phyloP scores from a whole-genome alignment of 352 stramenopile species.

The Phytophthora litchii region DNA sequence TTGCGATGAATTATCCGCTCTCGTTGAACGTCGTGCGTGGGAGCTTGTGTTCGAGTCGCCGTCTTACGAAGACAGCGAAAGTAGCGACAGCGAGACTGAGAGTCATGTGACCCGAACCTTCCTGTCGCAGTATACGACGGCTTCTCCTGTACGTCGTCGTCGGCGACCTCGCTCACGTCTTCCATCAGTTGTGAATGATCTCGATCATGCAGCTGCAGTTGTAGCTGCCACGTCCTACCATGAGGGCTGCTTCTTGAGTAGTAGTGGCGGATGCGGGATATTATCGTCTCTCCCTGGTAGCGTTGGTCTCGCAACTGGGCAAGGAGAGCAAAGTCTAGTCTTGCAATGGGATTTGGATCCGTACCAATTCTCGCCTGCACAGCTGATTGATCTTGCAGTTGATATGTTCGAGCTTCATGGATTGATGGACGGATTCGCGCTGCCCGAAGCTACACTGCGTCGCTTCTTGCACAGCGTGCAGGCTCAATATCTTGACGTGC shows the following conservation, averaged over 20 bases:
- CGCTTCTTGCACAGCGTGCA: conserved; percentile 74
- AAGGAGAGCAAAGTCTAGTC: conserved; percentile 21
- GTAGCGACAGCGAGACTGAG: conserved; percentile 45
- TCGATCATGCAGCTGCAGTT: conserved; percentile 43
- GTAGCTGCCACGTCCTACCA: conserved; percentile 43
- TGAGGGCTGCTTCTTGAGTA: conserved; percentile 43
- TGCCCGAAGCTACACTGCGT: conserved; percentile 61
- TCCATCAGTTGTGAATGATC: conserved; percentile 34
- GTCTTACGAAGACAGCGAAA: conserved; percentile 46
- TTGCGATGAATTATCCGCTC: conserved; percentile 59
- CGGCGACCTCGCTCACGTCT: conserved; percentile 36
- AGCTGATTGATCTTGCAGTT: conserved; percentile 70
- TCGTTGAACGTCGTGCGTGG: conserved; percentile 73
- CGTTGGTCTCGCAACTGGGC: conserved; percentile 12
- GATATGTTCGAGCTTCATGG: conserved; percentile 80
- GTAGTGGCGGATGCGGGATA: conserved; percentile 22
- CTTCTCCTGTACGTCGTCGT: conserved; percentile 42
- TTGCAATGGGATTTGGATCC: conserved; percentile 66
- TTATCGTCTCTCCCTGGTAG: conserved; percentile 18
- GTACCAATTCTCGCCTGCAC: conserved; percentile 60
- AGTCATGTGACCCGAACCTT: conserved; percentile 68
- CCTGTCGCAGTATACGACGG: conserved; percentile 76
- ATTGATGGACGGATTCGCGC: conserved; percentile 61
- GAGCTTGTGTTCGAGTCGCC: conserved; percentile 75
- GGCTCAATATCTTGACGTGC: conserved; percentile 77